Evolutionary conservation across 1,284 basidiomycete genomes (phyloP), one percentile per base, ranked within the genome.

Genomic region (Puccinia triticina): DNA sequence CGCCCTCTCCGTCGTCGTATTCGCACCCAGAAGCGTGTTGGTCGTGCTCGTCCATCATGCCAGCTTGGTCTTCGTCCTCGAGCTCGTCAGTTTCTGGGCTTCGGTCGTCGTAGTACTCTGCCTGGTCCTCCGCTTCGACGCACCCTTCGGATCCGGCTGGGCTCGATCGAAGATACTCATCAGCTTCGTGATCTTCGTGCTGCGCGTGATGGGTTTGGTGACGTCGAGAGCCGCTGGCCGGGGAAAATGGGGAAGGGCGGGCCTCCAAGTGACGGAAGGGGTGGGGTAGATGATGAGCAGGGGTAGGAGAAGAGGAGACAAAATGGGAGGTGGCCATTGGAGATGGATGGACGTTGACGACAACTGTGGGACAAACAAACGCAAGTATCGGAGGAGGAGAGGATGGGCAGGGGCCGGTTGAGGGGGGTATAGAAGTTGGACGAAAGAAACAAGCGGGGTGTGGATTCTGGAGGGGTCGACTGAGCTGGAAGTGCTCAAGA

Each of bases 291-390:
- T 71, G 66, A 21, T 80, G 78, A 48, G 66, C 66, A 59, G 78
- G 67, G 12, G 78, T 73, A 40, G 78, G 78, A 59, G 78, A 80
- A 21, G 78, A 73, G 26, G 78, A 80, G 32, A 80, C 67, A 57
- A 80, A 55, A 59, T 80, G 78, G 32, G 78, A 72, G 48, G 69
- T 59, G 10, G 78, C 78, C 78, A 80, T 80, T 48, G 43, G 43
- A 69, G 7, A 37, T 26, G n/a, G 7, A 10, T 46, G 12, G 43
- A n/a, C 34, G 16, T 34, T 29, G 26, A n/a, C 37, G 46, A 14
- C n/a, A 48, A 12, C 40, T 43, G 21, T 57, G 64, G 4, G 16
- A 21, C 5, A n/a, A 7, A 66, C 2, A 3, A 43, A 18, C 23
- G 37, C 4, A 2, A 40, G 14, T 3, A 66, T 40, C 4, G 64